Evolutionary conservation across 352 stramenopile species (phyloP).

Genomic region (Globisporangium mamillatum): DNA sequence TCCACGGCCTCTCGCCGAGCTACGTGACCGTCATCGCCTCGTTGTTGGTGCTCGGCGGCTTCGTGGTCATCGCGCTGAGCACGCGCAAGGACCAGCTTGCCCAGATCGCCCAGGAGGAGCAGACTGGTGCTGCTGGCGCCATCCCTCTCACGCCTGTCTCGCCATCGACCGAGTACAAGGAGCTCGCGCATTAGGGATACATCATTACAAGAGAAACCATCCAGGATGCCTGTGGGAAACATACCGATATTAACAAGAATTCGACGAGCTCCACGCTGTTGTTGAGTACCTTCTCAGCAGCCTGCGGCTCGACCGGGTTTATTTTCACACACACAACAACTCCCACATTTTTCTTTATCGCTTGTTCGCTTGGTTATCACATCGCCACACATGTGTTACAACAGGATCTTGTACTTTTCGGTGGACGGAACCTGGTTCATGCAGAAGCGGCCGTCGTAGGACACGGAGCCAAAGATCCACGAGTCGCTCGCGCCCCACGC

Average conservation of each 20-base stretch:
- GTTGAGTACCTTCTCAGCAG: neutral
- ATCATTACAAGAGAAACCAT: neutral
- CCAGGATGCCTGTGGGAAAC: neutral
- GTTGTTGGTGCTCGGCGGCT: slow-evolving; percentile 62
- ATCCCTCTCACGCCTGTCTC: slow-evolving; percentile 25
- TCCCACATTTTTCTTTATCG: neutral
- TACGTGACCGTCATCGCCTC: slow-evolving; percentile 62
- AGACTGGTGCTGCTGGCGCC: neutral
- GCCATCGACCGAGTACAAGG: slow-evolving; percentile 28
- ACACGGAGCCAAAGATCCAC: slow-evolving; percentile 95
- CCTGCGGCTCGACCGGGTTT: slow-evolving; percentile 7
- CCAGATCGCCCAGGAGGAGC: neutral
- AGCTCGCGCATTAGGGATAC: slow-evolving; percentile 24
- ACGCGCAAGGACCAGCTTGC: slow-evolving; percentile 23
- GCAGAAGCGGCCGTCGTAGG: slow-evolving; percentile 93
- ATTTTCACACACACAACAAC: neutral
- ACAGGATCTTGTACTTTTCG: slow-evolving; percentile 99
- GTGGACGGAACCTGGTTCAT: slow-evolving; percentile 97
- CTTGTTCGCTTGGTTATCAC: neutral
- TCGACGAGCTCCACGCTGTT: slow-evolving; percentile 9
- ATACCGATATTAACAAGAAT: neutral
- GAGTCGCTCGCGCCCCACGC: slow-evolving; percentile 93
- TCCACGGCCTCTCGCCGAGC: slow-evolving; percentile 48
- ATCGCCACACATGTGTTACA: slow-evolving; percentile 45
- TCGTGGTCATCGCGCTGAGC: slow-evolving; percentile 66